These are phyloP conservation scores for Ambrosiella cleistominuta DNA, from an alignment of 2,329 filamentous ascomycete genomes.

Conservation along the genomic window DNA sequence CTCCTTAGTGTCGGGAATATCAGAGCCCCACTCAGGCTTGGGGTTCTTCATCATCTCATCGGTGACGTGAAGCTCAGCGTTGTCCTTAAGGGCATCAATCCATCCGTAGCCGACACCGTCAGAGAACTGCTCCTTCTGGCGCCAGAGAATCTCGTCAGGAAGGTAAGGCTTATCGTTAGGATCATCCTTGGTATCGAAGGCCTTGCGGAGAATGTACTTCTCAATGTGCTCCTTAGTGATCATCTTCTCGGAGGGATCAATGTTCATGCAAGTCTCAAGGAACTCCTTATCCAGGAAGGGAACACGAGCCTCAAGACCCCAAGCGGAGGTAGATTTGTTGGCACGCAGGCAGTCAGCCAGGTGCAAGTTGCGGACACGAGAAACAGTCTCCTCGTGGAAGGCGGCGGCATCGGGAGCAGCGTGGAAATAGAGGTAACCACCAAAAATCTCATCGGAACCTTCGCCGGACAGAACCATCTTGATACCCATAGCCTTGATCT, in stretches of 20 bases:
- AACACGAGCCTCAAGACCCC: slow-evolving; percentile 94
- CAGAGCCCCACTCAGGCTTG: slow-evolving; percentile 84
- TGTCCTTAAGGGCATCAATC: slow-evolving; percentile 96
- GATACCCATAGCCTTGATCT: slow-evolving; percentile 98
- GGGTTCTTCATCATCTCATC: slow-evolving; percentile 99
- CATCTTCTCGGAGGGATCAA: slow-evolving; percentile 91
- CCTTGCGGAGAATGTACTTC: slow-evolving; percentile 96
- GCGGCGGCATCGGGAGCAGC: slow-evolving; percentile 74
- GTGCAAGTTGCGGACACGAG: slow-evolving; percentile 91
- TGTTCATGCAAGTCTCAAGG: slow-evolving; percentile 80
- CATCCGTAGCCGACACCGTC: slow-evolving; percentile 97
- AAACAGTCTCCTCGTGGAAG: slow-evolving; percentile 92
- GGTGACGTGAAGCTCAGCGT: slow-evolving; percentile 71
- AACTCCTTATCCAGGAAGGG: slow-evolving; percentile 98
- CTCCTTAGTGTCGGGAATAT: slow-evolving; percentile 93
- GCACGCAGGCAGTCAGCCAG: slow-evolving; percentile 89
- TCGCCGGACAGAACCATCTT: slow-evolving; percentile 99
- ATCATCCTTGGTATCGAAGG: slow-evolving; percentile 84
- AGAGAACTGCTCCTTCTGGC: slow-evolving; percentile 98
- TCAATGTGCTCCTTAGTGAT: slow-evolving; percentile 79
- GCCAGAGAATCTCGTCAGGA: slow-evolving; percentile 89
- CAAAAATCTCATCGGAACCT: slow-evolving; percentile 95
- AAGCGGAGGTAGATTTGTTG: slow-evolving; percentile 97
- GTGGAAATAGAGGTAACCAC: slow-evolving; percentile 97
- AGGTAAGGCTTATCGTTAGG: slow-evolving; percentile 69